Conservation (phyloP, 148 eudicot species). For the Drosera capensis region DNA sequence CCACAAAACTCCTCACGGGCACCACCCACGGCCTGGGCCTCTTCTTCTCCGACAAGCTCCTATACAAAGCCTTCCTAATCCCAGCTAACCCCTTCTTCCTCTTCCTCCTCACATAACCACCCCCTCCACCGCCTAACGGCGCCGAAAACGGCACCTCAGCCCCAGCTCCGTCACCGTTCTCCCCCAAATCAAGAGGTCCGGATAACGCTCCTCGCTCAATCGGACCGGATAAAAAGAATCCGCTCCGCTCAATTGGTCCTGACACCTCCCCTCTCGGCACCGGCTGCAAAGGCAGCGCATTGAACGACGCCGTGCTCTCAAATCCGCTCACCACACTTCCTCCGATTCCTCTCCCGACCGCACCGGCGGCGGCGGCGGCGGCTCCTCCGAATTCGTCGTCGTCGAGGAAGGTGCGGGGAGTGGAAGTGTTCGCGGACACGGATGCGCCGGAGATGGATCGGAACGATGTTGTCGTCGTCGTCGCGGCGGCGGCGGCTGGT, state of each 20-base stretch:
- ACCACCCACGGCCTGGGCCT: slow-evolving; percentile 94
- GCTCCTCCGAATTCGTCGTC: slow-evolving; percentile 32
- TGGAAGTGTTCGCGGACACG: slow-evolving; percentile 72
- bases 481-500: slow-evolving; percentile 17
- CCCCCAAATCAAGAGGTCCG: slow-evolving; percentile 54
- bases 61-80: slow-evolving; percentile 32
- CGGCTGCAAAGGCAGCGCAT: slow-evolving; percentile 67
- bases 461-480: slow-evolving; percentile 9
- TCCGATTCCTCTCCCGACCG: slow-evolving; percentile 12
- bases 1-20: slow-evolving; percentile 48
- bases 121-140: slow-evolving; percentile 42
- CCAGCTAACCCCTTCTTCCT: slow-evolving; percentile 58
- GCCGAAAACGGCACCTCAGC: slow-evolving; percentile 76
- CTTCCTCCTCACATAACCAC: slow-evolving; percentile 20
- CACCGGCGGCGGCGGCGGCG: slow-evolving; percentile 15
- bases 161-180: slow-evolving; percentile 10
- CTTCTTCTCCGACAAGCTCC: slow-evolving; percentile 76
- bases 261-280: slow-evolving; percentile 48
- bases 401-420: slow-evolving; percentile 50
- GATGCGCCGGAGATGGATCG: slow-evolving; percentile 84
- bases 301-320: slow-evolving; percentile 70
- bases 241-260: slow-evolving; percentile 31
- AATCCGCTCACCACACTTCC: slow-evolving; percentile 57
- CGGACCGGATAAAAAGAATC: slow-evolving; percentile 83
- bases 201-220: slow-evolving; percentile 90